A percentile compares a stretch with the other conserved stretches of the same genome.
Evolutionary conservation across 176 grass and related monocot species (phyloP).

Genomic region (Juncus effusus): DNA sequence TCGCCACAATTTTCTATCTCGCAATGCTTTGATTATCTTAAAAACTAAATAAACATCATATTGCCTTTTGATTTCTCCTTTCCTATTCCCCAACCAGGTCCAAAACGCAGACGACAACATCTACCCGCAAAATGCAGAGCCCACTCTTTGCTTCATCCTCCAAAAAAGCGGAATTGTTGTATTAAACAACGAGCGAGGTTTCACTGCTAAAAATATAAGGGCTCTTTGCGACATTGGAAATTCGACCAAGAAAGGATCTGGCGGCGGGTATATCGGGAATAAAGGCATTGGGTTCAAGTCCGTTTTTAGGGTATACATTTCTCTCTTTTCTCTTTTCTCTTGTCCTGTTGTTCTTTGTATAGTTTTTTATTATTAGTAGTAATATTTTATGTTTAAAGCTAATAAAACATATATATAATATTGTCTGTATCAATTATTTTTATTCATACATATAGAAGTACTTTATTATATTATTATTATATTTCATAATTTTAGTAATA

Average conservation of each 20-base stretch:
- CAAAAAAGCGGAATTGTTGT: constrained; percentile 78
- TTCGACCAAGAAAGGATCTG: constrained; percentile 93
- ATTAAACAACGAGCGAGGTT: constrained; percentile 86
- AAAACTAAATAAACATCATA: too few relatives aligned
- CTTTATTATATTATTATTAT: too few relatives aligned
- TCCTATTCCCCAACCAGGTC: constrained; percentile 46
- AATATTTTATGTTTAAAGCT: too few relatives aligned
- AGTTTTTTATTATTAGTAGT: neutral
- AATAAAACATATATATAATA: too few relatives aligned
- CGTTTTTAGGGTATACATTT: constrained; percentile 79
- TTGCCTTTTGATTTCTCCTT: constrained; percentile 8
- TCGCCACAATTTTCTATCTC: too few relatives aligned
- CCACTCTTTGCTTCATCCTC: constrained; percentile 88
- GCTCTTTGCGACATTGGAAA: constrained; percentile 95
- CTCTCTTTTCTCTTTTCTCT: constrained; percentile 22
- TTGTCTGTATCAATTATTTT: too few relatives aligned
- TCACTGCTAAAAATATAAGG: constrained; percentile 83
- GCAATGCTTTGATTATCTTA: too few relatives aligned
- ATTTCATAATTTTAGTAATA: too few relatives aligned
- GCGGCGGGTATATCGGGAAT: constrained; percentile 86
- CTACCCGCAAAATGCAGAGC: constrained; percentile 65
- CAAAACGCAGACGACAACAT: constrained; percentile 98
- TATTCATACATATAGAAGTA: too few relatives aligned
- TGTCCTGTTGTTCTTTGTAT: constrained; percentile 6
- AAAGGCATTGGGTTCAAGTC: constrained; percentile 99